These are phyloP conservation scores for Macaranga tanarius DNA, from an alignment of 441 rosid genomes.

Conservation along the genomic window DNA sequence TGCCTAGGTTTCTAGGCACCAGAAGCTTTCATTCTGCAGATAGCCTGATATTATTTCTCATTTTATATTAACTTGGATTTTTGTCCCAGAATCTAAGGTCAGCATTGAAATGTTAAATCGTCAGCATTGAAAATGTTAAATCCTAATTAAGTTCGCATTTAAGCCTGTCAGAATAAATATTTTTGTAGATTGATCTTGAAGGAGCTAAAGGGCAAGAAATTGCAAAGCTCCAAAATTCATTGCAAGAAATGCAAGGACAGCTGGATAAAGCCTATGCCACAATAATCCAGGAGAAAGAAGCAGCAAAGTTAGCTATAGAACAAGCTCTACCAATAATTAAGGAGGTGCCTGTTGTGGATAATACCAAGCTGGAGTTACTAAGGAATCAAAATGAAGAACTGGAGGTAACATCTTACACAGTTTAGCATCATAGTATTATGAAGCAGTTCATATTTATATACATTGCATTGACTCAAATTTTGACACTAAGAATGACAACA, in stretches of 20 bases:
- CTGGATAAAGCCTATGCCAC: slow-evolving; percentile 52
- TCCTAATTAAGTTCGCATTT: neutral
- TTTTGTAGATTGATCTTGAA: slow-evolving; percentile 62
- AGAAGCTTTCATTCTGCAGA: neutral
- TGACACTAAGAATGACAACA: neutral
- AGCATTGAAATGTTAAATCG: neutral
- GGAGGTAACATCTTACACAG: slow-evolving; percentile 38
- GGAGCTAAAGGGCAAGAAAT: slow-evolving; percentile 66
- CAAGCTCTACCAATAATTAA: slow-evolving; percentile 63
- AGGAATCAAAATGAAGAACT: slow-evolving; percentile 44
- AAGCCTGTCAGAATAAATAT: neutral
- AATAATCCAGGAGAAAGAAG: slow-evolving; percentile 52
- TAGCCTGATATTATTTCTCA: neutral
- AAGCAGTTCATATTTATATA: neutral
- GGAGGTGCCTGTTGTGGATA: slow-evolving; percentile 61
- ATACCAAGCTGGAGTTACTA: slow-evolving; percentile 46
- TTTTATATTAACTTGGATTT: neutral
- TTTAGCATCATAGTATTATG: neutral
- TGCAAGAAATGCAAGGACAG: slow-evolving; percentile 48
- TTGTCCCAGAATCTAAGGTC: neutral
- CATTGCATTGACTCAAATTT: neutral
- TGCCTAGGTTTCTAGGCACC: too few species aligned
- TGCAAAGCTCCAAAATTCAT: slow-evolving; percentile 42
- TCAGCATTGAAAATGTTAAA: neutral
- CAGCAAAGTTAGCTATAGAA: slow-evolving; percentile 57